Base-by-base conservation (phyloP, 768 basidiomycete species). In the Podaxis carcinomalis region DNA sequence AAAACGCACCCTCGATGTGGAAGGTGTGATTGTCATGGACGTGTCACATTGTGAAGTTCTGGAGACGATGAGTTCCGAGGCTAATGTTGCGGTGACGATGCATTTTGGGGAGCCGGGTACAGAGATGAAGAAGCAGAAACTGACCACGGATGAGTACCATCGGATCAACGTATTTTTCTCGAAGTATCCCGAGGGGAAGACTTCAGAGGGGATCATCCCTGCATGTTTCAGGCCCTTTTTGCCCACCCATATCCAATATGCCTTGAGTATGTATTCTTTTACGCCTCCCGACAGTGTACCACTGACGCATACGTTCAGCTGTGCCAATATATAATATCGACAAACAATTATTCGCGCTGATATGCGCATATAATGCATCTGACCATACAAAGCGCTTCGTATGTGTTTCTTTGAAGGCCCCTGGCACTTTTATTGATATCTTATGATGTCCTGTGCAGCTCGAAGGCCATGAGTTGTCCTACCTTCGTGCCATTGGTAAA, bases 241-340 rank as follows among this genome's bases (percentile, higher is more conserved):
- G 67, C 94, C 93, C 1, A 80, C 77, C 1, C 86, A 84, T 63
- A 88, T 95, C 63, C 89, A 95, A 66, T 95, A 93, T 74, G 92
- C 92, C 9, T 79, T 98, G 62, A 86, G 93, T 94, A 68, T 73
- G 90, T 78, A 25, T 4, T 56, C 39, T 14, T 37, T 13, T 36
- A 28, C 39, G 7, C 46, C n/a, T 21, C 19, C 11, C 39, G 21
- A 53, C 44, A 55, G 62, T 11, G 11, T n/a, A 27, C 37, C 42
- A 32, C 32, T 32, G 32, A 32, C 32, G 32, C 32, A 40, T 21
- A 19, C 21, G 50, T 32, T 28, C 39, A 93, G 92, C 87, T 59
- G 95, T 96, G 5, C 95, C 95, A 5, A 89, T 96, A 53, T 95
- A 92, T 72, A 95, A 95, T 66, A 86, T 96, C 56, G 93, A 96